Evolutionary conservation across 1,284 basidiomycete species (phyloP).

Genomic region (Singerocomus inundabilis): DNA sequence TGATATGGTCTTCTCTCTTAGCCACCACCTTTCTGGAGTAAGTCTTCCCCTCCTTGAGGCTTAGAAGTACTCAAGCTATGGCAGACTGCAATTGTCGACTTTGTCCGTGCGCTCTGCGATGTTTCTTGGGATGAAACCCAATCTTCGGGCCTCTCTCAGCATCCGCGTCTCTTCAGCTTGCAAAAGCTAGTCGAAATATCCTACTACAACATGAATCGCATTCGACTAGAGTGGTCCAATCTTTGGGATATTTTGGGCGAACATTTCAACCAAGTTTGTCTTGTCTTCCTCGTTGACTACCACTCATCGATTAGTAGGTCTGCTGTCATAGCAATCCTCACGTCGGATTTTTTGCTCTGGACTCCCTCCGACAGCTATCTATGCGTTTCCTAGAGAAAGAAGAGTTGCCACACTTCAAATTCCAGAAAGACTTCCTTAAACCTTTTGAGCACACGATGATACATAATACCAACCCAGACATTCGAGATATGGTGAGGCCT

Average conservation of each 20-base stretch:
- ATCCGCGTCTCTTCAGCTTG: slow-evolving; percentile 94
- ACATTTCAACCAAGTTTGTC: slow-evolving; percentile 92
- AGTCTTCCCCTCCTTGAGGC: slow-evolving; percentile 33
- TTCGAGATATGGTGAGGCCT: slow-evolving; percentile 87
- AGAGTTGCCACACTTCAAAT: slow-evolving; percentile 97
- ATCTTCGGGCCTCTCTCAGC: slow-evolving; percentile 89
- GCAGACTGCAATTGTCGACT: slow-evolving; percentile 96
- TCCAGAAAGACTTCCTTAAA: slow-evolving; percentile 98
- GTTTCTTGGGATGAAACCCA: slow-evolving; percentile 99
- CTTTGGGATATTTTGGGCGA: slow-evolving; percentile 98
- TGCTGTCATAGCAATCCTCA: slow-evolving; percentile 98
- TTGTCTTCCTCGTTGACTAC: not conserved
- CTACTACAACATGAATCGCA: slow-evolving; percentile 99
- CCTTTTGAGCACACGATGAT: slow-evolving; percentile 99
- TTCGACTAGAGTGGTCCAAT: slow-evolving; percentile 98
- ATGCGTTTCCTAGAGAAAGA: slow-evolving; percentile 99
- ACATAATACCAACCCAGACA: slow-evolving; percentile 92
- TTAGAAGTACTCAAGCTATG: slow-evolving; percentile 9
- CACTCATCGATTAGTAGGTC: slow-evolving; percentile 52
- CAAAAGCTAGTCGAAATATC: slow-evolving; percentile 99
- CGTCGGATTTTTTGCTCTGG: slow-evolving; percentile 95
- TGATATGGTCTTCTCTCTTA: slow-evolving; percentile 98
- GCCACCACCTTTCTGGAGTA: slow-evolving; percentile 92
- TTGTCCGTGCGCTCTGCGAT: slow-evolving; percentile 93
- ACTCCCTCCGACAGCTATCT: slow-evolving; percentile 96